Conservation (phyloP, 768 basidiomycete species). For the Asterophora lycoperdoides region DNA sequence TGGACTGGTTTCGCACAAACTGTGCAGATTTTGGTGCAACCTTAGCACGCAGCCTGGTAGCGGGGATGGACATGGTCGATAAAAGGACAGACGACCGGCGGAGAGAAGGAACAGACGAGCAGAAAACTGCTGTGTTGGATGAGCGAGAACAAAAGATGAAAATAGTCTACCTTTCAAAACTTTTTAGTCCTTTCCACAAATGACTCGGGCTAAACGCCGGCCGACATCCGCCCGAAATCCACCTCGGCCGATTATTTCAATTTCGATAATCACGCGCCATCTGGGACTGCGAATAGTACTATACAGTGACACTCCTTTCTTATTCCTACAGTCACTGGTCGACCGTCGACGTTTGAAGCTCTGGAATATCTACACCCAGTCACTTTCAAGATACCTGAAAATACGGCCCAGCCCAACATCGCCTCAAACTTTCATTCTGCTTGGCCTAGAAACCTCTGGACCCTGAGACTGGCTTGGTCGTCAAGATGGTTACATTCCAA, state of each 20-base stretch:
- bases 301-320: too few species aligned
- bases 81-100: constrained; percentile 5
- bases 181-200: not conserved
- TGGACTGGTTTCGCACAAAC: constrained; percentile 48
- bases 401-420: too few species aligned
- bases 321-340: too few species aligned
- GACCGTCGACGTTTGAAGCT: too few species aligned
- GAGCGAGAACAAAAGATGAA: not conserved
- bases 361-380: too few species aligned
- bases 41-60: constrained; percentile 39
- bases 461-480: too few species aligned
- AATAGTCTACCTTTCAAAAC: not conserved
- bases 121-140: not conserved
- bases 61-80: constrained; percentile 38
- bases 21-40: constrained; percentile 29
- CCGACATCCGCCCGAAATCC: not conserved
- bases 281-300: too few species aligned
- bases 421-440: too few species aligned
- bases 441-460: too few species aligned
- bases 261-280: not conserved
- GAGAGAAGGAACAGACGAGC: not conserved
- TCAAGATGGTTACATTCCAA: too few species aligned
- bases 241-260: not conserved
- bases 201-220: not conserved
- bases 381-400: too few species aligned